These are phyloP conservation scores for Pseudopyricularia cyperi DNA, from an alignment of 2,329 filamentous ascomycete species.

Conservation along the genomic window DNA sequence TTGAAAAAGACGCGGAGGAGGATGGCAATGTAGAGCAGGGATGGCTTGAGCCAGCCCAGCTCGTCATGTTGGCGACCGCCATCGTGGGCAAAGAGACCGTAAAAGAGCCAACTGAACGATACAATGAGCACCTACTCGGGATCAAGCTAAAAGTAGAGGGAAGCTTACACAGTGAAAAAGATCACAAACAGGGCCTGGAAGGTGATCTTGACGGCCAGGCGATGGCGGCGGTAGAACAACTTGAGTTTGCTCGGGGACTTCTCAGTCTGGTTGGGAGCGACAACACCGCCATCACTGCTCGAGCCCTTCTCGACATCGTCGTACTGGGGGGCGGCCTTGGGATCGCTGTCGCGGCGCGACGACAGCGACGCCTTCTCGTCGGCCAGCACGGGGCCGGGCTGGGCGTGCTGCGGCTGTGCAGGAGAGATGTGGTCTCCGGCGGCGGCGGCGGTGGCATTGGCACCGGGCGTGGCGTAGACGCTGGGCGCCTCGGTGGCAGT, in stretches of 20 bases:
- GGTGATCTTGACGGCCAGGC: background rate
- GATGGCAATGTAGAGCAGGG: constrained; percentile 66
- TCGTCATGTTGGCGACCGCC: constrained; percentile 51
- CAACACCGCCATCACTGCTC: background rate
- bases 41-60: constrained; percentile 72
- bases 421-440: background rate
- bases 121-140: constrained; percentile 6
- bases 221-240: constrained; percentile 1
- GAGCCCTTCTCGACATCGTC: background rate
- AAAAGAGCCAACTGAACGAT: constrained; percentile 23
- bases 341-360: background rate
- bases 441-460: background rate
- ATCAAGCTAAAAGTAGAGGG: background rate
- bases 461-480: background rate
- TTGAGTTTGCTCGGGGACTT: background rate
- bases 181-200: background rate
- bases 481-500: background rate
- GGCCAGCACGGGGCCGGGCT: background rate
- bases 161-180: background rate
- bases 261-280: background rate
- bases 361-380: background rate
- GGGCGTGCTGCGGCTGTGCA: background rate
- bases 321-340: background rate
- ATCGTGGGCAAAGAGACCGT: constrained; percentile 13
- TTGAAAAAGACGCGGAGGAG: constrained; percentile 64